A percentile compares a stretch with the other conserved stretches of the same genome.
These are phyloP conservation scores for Teratosphaeria epicoccoides DNA, from an alignment of 2,329 filamentous ascomycete genomes.

Conservation along the genomic window DNA sequence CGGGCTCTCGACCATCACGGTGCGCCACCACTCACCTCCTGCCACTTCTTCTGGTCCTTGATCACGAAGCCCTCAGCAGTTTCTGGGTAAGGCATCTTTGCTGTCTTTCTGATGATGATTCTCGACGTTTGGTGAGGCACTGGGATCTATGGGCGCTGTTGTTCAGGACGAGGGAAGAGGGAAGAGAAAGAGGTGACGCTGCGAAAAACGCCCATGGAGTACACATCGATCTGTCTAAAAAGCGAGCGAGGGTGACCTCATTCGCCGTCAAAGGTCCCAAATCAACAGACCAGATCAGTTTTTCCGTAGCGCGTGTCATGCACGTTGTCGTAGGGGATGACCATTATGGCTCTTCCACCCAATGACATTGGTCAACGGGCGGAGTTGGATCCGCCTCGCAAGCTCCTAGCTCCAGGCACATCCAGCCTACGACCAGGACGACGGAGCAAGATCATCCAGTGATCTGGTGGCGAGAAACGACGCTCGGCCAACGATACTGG, in stretches of 20 bases:
- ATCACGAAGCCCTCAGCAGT: slow-evolving; percentile 41
- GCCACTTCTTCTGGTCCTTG: slow-evolving; percentile 51
- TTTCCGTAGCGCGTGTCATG: neutral
- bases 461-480: neutral
- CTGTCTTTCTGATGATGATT: neutral
- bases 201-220: neutral
- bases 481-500: neutral
- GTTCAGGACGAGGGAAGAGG: neutral
- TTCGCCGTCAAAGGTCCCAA: neutral
- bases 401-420: neutral
- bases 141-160: neutral
- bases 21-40: slow-evolving; percentile 44
- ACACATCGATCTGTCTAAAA: no score
- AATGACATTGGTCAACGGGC: neutral
- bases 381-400: neutral
- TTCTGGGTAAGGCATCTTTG: slow-evolving; percentile 41
- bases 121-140: neutral
- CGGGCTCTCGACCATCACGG: neutral
- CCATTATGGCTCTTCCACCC: neutral
- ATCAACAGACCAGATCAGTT: neutral
- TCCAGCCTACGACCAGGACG: neutral
- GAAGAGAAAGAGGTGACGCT: neutral
- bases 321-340: neutral
- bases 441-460: neutral
- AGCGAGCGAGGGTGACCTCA: neutral